Evolutionary conservation across 1,284 basidiomycete genomes (phyloP), one percentile per base, ranked within the genome.

Genomic region (Schizopora paradoxa): DNA sequence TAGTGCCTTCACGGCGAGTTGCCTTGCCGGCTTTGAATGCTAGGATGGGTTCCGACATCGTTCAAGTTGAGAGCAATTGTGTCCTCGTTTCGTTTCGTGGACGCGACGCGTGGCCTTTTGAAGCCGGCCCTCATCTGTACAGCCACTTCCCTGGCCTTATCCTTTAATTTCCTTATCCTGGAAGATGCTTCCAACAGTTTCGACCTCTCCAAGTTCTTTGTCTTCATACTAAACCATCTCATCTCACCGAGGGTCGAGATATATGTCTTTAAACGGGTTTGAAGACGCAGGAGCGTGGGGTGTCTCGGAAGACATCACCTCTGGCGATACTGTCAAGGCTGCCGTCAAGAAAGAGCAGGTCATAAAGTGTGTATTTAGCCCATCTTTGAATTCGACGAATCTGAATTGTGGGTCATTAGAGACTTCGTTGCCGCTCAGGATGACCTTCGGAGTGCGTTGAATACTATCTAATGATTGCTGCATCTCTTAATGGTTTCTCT

Each of bases 1-100:
- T 86, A 11, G 82, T 77, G 25, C 67, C 73, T 40, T 74, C 75
- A 41, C 82, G 71, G 46, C 85, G 68, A 49, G 82, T 77, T 1
- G 79, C 79, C 22, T 85, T 74, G n/a, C 86, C 87, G 3, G 87
- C 86, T 58, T 89, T 89, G 70, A 89, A 86, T 11, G 82, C 82
- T 38, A 88, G 74, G 18, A 81, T 68, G n/a, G 69, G 61, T 19
- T 40, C 39, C 13, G 47, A 33, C 8, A 46, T 26, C 49, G 53
- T 58, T 34, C 33, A 34, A 22, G 47, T 28, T 38, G 49, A 37
- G 3, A 45, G 47, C 34, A 51, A 40, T 21, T 51, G 38, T 48
- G 42, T 55, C 26, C 36, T 22, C 27, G 10, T 34, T 10, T 31
- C 14, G 14, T 14, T 14, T 23, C 8, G 40, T 26, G 34, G 28